Base-by-base conservation (phyloP, 805 yeast genomes). In the Torulaspora quercuum region DNA sequence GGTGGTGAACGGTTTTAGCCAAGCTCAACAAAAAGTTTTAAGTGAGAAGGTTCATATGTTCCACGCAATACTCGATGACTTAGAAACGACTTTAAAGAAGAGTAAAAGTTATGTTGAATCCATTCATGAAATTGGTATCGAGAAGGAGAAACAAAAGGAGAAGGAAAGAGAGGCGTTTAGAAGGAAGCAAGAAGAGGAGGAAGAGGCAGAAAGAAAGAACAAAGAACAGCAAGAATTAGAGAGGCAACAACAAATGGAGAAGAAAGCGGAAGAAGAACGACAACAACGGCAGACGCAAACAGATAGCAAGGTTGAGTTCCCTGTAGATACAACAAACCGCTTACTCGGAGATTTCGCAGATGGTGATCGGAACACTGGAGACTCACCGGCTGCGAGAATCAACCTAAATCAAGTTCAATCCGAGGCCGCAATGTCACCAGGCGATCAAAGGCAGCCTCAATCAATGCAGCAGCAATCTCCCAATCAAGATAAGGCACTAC, bases 131-230 rank as follows among this genome's bases (percentile, higher is more conserved):
- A 48, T 52, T 35, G 60, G 58, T 7, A 47, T 44, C 40, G 57
- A 60, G 44, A 55, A 53, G 35, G 59, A 58, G 53, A 46, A 56
- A 37, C 43, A 53, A 36, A 53, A 53, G 50, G 48, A 57, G 37
- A 52, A 50, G 44, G 55, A 59, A 44, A 52, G 57, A 25, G 55
- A 49, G 38, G 55, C 53, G 24, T 38, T 50, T 28, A 45, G 44
- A 39, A 52, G 48, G 34, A 48, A 50, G 38, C 46, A 54, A 40
- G 53, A 57, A 29, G 53, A 58, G 46, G 50, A 57, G 30, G 50
- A 59, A 42, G 50, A 52, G 42, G n/a, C n/a, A n/a, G 25, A 25
- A 18, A 26, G 32, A 8, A 38, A 35, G 25, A 29, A 38, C 19
- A 38, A 30, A 25, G 48, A 45, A 33, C 34, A 37, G 21, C 47